Base-by-base conservation (phyloP, 2,329 filamentous ascomycete genomes). In the Chlorencoelia australis region DNA sequence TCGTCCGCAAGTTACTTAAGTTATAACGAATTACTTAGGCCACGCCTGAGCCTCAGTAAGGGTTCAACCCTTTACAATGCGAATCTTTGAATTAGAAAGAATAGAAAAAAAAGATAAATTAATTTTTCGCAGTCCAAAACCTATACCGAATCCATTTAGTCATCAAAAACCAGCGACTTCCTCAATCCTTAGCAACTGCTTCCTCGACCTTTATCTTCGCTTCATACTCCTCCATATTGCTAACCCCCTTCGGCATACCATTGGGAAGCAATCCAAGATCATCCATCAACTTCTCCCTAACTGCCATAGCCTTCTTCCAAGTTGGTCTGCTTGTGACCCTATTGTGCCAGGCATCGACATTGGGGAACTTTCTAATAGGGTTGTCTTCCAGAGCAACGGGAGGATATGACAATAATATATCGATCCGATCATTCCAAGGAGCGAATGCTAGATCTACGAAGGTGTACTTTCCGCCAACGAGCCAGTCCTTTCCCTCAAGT, bases 401-500 rank as follows among this genome's bases (percentile, higher is more conserved):
- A 9, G 30, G 30, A 10, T 33, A 33, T 17, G 20, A 3, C 11
- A 25, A 25, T 9, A 25, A 5, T 3, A 14, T 33, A 14, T 33
- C 13, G 14, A 25, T 29, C 11, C 30, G 8, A 24, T 24, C 30
- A 13, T 33, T 25, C 55, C 57, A 59, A 1, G 55, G 36, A 5
- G 61, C 32, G 39, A 62, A 64, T 1, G 55, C 42, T 15, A 64
- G 35, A 44, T 65, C 63, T 1, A 55, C 62, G 44, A 59, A 64
- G 4, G 57, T 59, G 39, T 30, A 35, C 43, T 60, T 64, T 39
- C 59, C 47, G 1, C 54, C 60, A 11, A 65, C 59, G 6, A 65
- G 50, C 29, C 51, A 64, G 33, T 32, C 3, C 17, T 16, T 35
- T 4, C 46, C 45, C 33, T 53, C 46, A 3, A 26, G 27, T 5